A percentile compares a stretch with the other conserved stretches of the same genome.
These are phyloP conservation scores for Ogataea neopini DNA, from an alignment of 805 yeast species.

Conservation along the genomic window DNA sequence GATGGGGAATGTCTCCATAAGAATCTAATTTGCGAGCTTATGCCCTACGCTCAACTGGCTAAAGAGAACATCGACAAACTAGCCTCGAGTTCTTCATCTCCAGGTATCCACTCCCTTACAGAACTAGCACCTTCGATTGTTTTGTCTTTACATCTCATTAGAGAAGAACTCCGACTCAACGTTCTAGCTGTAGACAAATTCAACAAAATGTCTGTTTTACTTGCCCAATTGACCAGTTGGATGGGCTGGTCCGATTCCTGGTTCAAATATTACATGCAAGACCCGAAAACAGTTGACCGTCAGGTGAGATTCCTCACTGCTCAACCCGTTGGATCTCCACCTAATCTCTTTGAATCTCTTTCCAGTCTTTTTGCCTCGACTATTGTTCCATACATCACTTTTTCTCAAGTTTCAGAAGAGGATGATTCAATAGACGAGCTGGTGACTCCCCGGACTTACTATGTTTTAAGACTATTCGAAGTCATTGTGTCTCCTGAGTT, in stretches of 20 bases:
- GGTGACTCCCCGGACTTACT: slow-evolving; percentile 67
- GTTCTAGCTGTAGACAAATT: slow-evolving; percentile 40
- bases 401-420: slow-evolving; percentile 69
- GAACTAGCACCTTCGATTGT: slow-evolving; percentile 63
- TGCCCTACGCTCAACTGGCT: slow-evolving; percentile 26
- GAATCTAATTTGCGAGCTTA: slow-evolving; percentile 29
- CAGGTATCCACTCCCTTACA: slow-evolving; percentile 42
- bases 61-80: slow-evolving; percentile 19
- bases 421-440: slow-evolving; percentile 55
- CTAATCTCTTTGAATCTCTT: slow-evolving; percentile 57
- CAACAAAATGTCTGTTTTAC: slow-evolving; percentile 48
- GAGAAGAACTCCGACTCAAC: slow-evolving; percentile 74
- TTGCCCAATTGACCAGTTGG: slow-evolving; percentile 64
- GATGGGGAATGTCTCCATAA: slow-evolving; percentile 13
- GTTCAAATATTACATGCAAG: slow-evolving; percentile 55
- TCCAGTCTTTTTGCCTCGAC: slow-evolving; percentile 49
- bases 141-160: slow-evolving; percentile 67
- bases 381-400: slow-evolving; percentile 57
- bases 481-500: slow-evolving; percentile 55
- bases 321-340: slow-evolving; percentile 57
- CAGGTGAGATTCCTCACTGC: slow-evolving; percentile 40
- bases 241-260: slow-evolving; percentile 75
- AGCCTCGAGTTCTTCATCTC: slow-evolving; percentile 8
- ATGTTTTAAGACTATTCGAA: slow-evolving; percentile 62
- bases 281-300: slow-evolving; percentile 37